Conservation (phyloP, 1,284 basidiomycete genomes). For the Vanrija pseudolonga region DNA sequence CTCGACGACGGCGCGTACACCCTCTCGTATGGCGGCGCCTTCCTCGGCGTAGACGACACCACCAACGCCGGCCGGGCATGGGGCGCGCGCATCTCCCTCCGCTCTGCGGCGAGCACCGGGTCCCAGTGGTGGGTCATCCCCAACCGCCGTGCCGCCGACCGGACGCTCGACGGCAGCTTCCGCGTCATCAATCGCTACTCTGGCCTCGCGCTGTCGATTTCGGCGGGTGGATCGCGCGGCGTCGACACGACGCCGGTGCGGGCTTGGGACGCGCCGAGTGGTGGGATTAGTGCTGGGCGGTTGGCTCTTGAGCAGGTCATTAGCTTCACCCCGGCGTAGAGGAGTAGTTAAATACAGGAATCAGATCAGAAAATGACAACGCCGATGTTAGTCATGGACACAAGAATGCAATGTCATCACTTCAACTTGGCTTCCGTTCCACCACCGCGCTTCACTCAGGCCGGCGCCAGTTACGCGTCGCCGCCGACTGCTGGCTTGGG, state of each 20-base stretch:
- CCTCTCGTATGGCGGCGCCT: neutral
- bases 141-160: neutral
- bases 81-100: neutral
- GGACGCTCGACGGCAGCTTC: neutral
- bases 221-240: neutral
- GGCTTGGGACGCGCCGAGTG: too few relatives aligned
- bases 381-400: too few relatives aligned
- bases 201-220: conserved; percentile 1
- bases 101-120: neutral
- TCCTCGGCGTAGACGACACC: neutral
- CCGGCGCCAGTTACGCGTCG: conserved; percentile 35
- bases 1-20: conserved; percentile 9
- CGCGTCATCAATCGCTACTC: conserved; percentile 15
- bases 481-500: conserved; percentile 39
- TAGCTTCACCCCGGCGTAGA: too few relatives aligned
- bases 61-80: conserved; percentile 2
- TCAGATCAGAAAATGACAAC: too few relatives aligned
- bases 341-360: too few relatives aligned
- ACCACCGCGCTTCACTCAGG: conserved; percentile 5
- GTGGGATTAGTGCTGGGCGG: too few relatives aligned
- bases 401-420: too few relatives aligned
- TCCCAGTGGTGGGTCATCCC: conserved; percentile 15
- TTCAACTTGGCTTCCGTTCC: too few relatives aligned
- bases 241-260: too few relatives aligned
- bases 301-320: too few relatives aligned